These are phyloP conservation scores for Aspergillus costaricaensis DNA, from an alignment of 2,329 filamentous ascomycete species.

Conservation along the genomic window DNA sequence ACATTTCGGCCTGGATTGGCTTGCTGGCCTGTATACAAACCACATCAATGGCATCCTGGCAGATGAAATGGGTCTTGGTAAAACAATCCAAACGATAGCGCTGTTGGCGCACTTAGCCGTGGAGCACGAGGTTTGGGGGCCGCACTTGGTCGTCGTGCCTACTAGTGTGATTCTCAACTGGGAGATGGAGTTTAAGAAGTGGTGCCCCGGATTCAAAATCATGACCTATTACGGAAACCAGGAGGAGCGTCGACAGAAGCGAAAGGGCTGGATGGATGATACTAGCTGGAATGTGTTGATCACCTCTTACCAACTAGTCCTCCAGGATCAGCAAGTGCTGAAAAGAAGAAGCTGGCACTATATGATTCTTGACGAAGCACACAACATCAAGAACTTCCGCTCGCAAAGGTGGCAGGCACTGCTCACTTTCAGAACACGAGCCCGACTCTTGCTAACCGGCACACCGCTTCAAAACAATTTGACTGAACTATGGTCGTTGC, in stretches of 20 bases:
- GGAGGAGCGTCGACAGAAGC: constrained; percentile 87
- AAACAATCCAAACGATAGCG: constrained; percentile 97
- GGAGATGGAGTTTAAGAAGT: constrained; percentile 99
- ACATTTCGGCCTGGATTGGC: constrained; percentile 95
- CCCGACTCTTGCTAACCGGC: constrained; percentile 84
- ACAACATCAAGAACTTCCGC: constrained; percentile 99
- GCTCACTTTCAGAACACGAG: constrained; percentile 87
- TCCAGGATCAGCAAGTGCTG: constrained; percentile 92
- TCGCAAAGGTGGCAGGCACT: constrained; percentile 96
- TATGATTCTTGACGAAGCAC: constrained; percentile 95
- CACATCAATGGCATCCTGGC: constrained; percentile 94
- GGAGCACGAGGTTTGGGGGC: constrained; percentile 88
- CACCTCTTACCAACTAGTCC: constrained; percentile 93
- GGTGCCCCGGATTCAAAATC: constrained; percentile 94
- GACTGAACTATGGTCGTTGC: constrained; percentile 91
- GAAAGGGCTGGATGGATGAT: constrained; percentile 89
- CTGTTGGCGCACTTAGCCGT: constrained; percentile 90
- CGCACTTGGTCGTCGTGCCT: constrained; percentile 92
- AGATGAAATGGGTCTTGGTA: constrained; percentile 97
- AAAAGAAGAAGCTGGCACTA: constrained; percentile 95
- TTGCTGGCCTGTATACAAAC: constrained; percentile 87
- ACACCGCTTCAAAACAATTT: constrained; percentile 97
- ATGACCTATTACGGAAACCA: constrained; percentile 94
- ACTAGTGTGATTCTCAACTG: constrained; percentile 99
- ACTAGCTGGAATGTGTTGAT: constrained; percentile 97